Base-by-base conservation (phyloP, 208 protist genomes). In the Trypanosoma scelopori region DNA sequence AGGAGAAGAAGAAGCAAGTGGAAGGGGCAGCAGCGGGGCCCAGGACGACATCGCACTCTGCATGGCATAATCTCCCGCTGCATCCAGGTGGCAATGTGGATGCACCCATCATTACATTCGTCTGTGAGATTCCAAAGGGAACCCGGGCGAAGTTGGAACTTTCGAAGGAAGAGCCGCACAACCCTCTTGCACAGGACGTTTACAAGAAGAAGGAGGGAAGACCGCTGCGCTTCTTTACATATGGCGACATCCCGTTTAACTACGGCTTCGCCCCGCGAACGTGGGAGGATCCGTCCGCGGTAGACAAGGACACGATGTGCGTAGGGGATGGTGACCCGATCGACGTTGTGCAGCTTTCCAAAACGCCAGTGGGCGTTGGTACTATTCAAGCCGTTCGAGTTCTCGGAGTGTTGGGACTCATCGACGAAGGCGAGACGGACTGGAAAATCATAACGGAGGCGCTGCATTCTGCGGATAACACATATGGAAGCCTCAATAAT, bases 261-360 rank as follows among this genome's bases (percentile, higher is more conserved):
- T 98, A 98, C 76, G 97, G 97, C 37, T 94, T 94, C 46, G 74
- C 98, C 16, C 97, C 97, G n/a, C 91, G 88, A 39, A 98, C 95
- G 23, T 98, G 91, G 91, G 95, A 98, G 73, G 76, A 92, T 51
- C 81, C 86, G 68, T 62, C 61, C 42, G 7, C 65, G 43, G 48
- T 67, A 49, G 80, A 92, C 47, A 35, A 57, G 0, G 72, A 68
- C 35, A 92, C 90, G 11, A 72, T 66, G 52, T 92, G 81, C 71
- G 32, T 13, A 13, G 94, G 94, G 22, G 94, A 98, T 52, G 84
- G 84, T 18, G 94, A 98, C 55, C 94, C 94, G 1, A 76, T 98
- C 53, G 94, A 98, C 62, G 72, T 92, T 49, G 88, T 97, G 22
- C 80, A 95, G 60, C n/a, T 98, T n/a, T 75, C 80, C 3, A 41